phyloP scores from a whole-genome alignment of 2,329 filamentous ascomycete species.

The Fusarium sp. region DNA sequence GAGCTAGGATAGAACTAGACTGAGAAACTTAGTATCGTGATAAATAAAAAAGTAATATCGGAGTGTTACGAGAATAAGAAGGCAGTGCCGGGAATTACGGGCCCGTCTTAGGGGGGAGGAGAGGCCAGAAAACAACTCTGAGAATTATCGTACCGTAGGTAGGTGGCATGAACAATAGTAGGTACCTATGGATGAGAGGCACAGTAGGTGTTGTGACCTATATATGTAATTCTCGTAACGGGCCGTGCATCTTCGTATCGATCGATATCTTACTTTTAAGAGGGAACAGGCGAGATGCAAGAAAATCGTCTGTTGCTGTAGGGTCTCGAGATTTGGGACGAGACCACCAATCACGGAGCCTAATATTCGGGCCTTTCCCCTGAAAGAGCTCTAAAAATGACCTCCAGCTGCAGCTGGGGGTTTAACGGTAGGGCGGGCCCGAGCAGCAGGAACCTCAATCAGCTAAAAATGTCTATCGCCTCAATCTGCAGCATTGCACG shows the following conservation, averaged over 20 bases:
- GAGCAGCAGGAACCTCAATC: not conserved
- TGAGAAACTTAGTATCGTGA: constrained; percentile 14
- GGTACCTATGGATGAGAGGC: not conserved
- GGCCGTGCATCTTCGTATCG: constrained; percentile 10
- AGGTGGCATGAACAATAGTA: not conserved
- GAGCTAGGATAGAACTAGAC: not conserved
- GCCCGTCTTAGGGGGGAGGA: not conserved
- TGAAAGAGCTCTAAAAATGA: constrained; percentile 37
- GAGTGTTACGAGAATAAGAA: constrained; percentile 24
- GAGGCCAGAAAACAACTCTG: not conserved
- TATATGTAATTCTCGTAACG: constrained; percentile 11
- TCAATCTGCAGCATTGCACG: not conserved
- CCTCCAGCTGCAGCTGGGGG: constrained; percentile 34
- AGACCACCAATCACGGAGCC: constrained; percentile 38
- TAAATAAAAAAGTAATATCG: constrained; percentile 5
- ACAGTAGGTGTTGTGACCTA: not conserved
- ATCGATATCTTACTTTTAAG: not conserved
- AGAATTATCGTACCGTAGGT: not conserved
- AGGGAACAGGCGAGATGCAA: not conserved
- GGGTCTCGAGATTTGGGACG: not conserved
- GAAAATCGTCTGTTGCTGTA: constrained; percentile 2
- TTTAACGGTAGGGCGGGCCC: constrained; percentile 1
- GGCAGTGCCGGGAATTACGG: constrained; percentile 25
- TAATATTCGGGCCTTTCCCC: constrained; percentile 44
- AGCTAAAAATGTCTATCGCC: not conserved